Percentiles rank a stretch among this genome's conserved stretches.
These are phyloP conservation scores for Allium cepa DNA, from an alignment of 106 monocot genomes.

Conservation along the genomic window DNA sequence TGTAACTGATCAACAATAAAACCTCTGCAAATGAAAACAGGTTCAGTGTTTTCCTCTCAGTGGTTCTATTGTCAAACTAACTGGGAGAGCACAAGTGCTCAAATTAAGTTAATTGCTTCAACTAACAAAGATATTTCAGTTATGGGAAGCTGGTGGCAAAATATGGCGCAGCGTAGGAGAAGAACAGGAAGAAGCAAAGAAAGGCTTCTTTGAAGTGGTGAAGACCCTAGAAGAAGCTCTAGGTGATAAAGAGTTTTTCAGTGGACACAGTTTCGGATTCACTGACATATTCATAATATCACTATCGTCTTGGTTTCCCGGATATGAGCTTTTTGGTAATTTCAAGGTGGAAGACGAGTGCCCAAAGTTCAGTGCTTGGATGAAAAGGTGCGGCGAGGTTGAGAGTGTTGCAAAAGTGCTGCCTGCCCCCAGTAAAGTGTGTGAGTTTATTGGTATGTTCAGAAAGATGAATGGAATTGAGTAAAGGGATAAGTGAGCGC, in stretches of 20 bases:
- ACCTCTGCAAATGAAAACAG: too few species aligned
- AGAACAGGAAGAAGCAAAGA: conserved; percentile 6
- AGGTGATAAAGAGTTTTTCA: conserved; percentile 14
- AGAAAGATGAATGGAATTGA: conserved; percentile 19
- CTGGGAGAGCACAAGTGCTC: too few species aligned
- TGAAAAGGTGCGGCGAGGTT: conserved; percentile 11
- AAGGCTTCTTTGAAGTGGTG: conserved; percentile 13
- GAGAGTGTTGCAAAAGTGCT: conserved; percentile 15
- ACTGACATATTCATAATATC: conserved; percentile 18
- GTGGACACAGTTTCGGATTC: conserved; percentile 15
- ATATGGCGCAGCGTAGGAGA: conserved; percentile 11
- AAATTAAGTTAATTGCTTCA: too few species aligned
- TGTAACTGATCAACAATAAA: too few species aligned
- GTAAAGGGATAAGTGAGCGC: background rate
- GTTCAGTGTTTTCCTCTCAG: too few species aligned
- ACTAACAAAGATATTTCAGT: background rate
- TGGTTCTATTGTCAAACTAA: too few species aligned
- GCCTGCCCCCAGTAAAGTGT: conserved; percentile 5
- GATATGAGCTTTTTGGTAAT: conserved; percentile 9
- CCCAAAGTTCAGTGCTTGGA: conserved; percentile 20
- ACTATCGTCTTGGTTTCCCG: conserved; percentile 11
- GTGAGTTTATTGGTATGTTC: conserved; percentile 4
- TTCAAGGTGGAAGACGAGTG: conserved; percentile 17
- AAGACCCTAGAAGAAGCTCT: conserved; percentile 15
- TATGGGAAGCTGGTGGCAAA: background rate